phyloP scores from a whole-genome alignment of 2,329 filamentous ascomycete species.

The Trichoderma sp. region DNA sequence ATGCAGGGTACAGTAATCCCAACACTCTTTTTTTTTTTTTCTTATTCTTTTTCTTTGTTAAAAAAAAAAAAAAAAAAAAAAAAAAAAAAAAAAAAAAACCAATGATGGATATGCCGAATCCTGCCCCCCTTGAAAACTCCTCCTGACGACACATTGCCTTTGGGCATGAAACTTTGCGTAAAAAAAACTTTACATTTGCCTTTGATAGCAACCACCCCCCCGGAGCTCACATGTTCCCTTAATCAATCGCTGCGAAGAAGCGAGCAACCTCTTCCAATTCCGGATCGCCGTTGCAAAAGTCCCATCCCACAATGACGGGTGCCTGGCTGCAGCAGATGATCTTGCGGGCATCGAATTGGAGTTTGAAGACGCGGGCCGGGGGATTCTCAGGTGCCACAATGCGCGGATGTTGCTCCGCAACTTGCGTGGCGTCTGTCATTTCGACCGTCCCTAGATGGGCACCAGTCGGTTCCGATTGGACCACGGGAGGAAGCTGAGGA shows the following conservation, averaged over 20 bases:
- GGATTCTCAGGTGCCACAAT: conserved; percentile 45
- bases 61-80: no score
- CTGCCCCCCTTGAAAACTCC: not conserved
- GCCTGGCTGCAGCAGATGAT: conserved; percentile 96
- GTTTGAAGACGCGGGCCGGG: conserved; percentile 77
- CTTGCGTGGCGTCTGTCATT: conserved; percentile 13
- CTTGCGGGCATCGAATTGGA: conserved; percentile 90
- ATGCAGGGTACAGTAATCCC: conserved; percentile 6
- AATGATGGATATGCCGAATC: not conserved
- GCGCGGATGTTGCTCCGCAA: conserved; percentile 42
- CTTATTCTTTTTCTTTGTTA: not conserved
- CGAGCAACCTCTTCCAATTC: conserved; percentile 73
- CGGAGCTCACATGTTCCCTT: not conserved
- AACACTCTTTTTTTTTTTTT: not conserved
- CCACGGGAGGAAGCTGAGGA: not conserved
- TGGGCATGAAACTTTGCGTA: not conserved
- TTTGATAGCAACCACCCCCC: not conserved
- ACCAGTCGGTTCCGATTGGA: not conserved
- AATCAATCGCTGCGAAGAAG: conserved; percentile 69
- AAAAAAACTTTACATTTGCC: not conserved
- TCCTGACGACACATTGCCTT: not conserved
- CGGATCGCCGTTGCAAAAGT: conserved; percentile 84
- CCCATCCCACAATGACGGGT: conserved; percentile 90
- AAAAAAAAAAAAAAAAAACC: no score
- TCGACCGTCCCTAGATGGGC: not conserved